These are phyloP conservation scores for Microdochium nivale DNA, from an alignment of 2,329 filamentous ascomycete genomes.

Conservation along the genomic window DNA sequence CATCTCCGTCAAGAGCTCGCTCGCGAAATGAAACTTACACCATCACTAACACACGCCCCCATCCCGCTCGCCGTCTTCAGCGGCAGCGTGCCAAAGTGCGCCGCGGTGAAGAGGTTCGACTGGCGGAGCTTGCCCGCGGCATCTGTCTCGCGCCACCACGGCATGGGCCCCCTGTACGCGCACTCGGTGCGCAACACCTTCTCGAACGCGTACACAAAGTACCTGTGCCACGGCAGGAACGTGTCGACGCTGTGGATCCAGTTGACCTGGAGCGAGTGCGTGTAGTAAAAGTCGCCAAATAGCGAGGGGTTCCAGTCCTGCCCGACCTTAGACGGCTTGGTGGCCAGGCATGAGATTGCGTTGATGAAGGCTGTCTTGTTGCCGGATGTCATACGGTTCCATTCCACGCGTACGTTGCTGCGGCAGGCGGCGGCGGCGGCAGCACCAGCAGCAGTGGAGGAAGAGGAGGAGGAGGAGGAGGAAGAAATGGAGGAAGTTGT, in stretches of 20 bases:
- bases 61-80: conserved; percentile 13
- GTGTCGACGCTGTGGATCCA: conserved; percentile 22
- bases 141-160: conserved; percentile 25
- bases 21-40: conserved; percentile 14
- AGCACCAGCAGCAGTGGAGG: background rate
- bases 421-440: background rate
- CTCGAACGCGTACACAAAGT: conserved; percentile 20
- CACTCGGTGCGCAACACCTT: conserved; percentile 21
- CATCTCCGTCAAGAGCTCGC: too few species aligned
- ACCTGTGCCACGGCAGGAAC: conserved; percentile 23
- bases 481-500: too few species aligned
- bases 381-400: background rate
- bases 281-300: conserved; percentile 21
- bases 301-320: conserved; percentile 19
- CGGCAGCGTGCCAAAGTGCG: conserved; percentile 19
- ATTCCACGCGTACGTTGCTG: background rate
- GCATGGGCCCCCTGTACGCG: conserved; percentile 19
- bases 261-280: conserved; percentile 20
- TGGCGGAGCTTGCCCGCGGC: conserved; percentile 20
- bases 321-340: background rate
- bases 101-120: conserved; percentile 17
- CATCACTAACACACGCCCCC: conserved; percentile 16
- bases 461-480: too few species aligned
- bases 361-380: background rate
- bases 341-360: background rate